Conservation (phyloP, 495 filamentous ascomycete genomes). For the Wilcoxina mikolae region DNA sequence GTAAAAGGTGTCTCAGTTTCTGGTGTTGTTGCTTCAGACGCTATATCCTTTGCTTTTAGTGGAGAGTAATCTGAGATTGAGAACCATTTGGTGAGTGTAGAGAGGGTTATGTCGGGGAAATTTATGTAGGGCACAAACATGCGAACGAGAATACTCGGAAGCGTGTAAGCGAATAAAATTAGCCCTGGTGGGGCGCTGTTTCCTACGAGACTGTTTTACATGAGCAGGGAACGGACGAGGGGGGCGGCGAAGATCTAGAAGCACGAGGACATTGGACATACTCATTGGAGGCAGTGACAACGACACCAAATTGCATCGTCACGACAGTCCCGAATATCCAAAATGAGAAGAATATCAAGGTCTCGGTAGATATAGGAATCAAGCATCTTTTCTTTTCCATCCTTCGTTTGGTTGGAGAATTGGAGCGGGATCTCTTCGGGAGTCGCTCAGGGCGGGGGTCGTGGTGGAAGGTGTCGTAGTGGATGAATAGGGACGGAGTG, state of each 20-base stretch:
- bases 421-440: not conserved
- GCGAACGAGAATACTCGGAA: conserved; percentile 20
- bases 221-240: not conserved
- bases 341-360: conserved; percentile 13
- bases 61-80: not conserved
- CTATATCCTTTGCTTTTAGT: not conserved
- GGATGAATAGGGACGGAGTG: not conserved
- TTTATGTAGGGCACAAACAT: conserved; percentile 22
- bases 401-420: not conserved
- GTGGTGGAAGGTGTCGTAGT: not conserved
- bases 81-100: conserved; percentile 1
- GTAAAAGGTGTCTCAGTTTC: not conserved
- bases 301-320: conserved; percentile 24
- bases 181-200: conserved; percentile 21
- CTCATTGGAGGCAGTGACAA: conserved; percentile 21
- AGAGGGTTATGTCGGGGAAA: conserved; percentile 11
- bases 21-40: not conserved
- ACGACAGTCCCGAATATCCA: conserved; percentile 25
- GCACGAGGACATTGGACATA: conserved; percentile 1
- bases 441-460: not conserved
- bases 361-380: not conserved
- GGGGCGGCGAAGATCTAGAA: not conserved
- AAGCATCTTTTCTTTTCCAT: not conserved
- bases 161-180: conserved; percentile 24
- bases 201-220: conserved; percentile 14